These are phyloP conservation scores for Sphaerobolus stellatus DNA, from an alignment of 1,284 basidiomycete species.

Conservation along the genomic window DNA sequence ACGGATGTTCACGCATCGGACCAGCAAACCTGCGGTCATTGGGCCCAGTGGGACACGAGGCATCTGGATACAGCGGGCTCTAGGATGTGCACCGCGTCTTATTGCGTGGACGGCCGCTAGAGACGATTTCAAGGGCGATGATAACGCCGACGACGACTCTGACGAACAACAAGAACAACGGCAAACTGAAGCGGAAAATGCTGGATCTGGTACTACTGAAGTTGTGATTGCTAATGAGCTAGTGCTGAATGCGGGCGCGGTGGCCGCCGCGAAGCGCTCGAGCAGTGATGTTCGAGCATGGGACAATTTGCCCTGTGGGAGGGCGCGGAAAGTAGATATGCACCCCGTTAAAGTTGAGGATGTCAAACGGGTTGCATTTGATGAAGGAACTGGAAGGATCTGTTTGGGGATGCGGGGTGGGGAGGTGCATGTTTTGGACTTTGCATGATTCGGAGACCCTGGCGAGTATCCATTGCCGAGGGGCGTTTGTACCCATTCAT, in stretches of 20 bases:
- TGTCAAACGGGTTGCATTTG: conserved; percentile 9
- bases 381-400: conserved; percentile 12
- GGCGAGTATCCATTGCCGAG: too few species aligned
- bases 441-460: conserved; percentile 1
- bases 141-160: not conserved
- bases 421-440: conserved; percentile 13
- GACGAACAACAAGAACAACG: not conserved
- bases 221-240: too few species aligned
- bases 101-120: conserved; percentile 12
- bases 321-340: conserved; percentile 12
- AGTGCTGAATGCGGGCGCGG: not conserved
- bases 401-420: conserved; percentile 10
- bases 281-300: conserved; percentile 2
- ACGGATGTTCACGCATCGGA: conserved; percentile 8
- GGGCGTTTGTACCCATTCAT: too few species aligned
- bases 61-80: conserved; percentile 12
- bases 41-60: conserved; percentile 13
- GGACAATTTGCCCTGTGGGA: conserved; percentile 9
- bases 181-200: not conserved
- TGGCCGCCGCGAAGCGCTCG: not conserved
- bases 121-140: not conserved
- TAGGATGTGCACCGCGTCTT: not conserved
- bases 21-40: conserved; percentile 6
- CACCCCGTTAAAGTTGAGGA: conserved; percentile 8
- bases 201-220: not conserved